Evolutionary conservation across 2,329 filamentous ascomycete genomes (phyloP), one percentile per base, ranked within the genome.

Genomic region (Scedosporium aurantiacum): DNA sequence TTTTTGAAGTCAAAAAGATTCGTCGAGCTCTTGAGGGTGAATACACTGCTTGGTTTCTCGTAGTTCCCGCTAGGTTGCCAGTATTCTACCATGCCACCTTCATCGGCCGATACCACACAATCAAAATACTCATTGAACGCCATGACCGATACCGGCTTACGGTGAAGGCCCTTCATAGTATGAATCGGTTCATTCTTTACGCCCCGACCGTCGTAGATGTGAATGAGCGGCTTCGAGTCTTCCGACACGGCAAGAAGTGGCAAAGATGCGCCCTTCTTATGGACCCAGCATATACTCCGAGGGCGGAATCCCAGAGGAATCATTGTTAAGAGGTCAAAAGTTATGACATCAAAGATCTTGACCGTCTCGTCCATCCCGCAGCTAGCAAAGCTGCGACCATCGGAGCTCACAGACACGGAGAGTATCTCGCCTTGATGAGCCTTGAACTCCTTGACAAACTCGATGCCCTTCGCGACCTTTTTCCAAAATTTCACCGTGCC

Each of bases 401-500:
- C 94, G 47, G 86, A 83, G 74, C 93, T 97, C 65, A 90, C 87
- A 43, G 87, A 94, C 54, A 94, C 90, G 28, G 88, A 88, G 63
- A 80, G 85, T 70, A 97, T 90, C 70, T 95, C 90, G 59, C 90
- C 90, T 62, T 83, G 81, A 74, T 99, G 95, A 6, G 94, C 92
- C 70, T 87, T 88, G 77, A 96, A 99, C 75, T 99, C 92, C 76
- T 99, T 99, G 60, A 97, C 93, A 70, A 99, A 99, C 75, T 99
- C 95, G 63, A 99, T 89, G 0, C 90, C 90, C 40, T 90, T 86
- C 1, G 85, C 87, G 65, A 89, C 83, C 77, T 99, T 99, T 78
- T 99, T 99, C 94, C 94, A 99, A 73, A 99, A 99, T 74, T 99
- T 99, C 67, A 97, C 93, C 0, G 93, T 88, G n/a, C 95, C 95